Evolutionary conservation across 371 early-diverging fungal genomes (phyloP), one percentile per base, ranked within the genome.

Genomic region (Catenaria anguillulae): DNA sequence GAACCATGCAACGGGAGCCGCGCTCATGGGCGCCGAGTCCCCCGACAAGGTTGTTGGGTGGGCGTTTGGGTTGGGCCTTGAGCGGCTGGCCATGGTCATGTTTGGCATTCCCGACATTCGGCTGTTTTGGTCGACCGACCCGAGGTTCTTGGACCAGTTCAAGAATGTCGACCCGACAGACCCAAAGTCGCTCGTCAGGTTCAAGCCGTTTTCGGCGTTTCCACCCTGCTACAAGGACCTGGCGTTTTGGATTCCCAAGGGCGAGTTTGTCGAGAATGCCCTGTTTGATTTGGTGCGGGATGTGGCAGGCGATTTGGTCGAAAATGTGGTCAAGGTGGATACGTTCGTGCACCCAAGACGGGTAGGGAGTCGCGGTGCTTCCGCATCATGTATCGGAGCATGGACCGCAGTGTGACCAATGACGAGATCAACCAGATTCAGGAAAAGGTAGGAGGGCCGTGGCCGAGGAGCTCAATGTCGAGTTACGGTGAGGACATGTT

Each of bases 61-160:
- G 94, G 98, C 97, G 10, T 94, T 92, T 70, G 98, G 98, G 33
- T 76, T 96, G 66, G 98, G 98, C 2, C 75, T 97, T 17, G 98
- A 97, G 70, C 77, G 98, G n/a, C 74, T 97, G 62, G 93, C 96
- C 0, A 92, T 97, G 93, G 88, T 93, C 1, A 73, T 97, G 65
- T 94, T 91, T 73, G 85, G 83, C 63, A 89, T 97, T 43, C 93
- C 92, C 0, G 98, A 97, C 69, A 97, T 97, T 60, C 85, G 98
- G 17, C 77, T 95, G 55, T 97, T 97, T 70, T 97, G 98, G 98
- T 83, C 85, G 26, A 73, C 78, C 61, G 98, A 97, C 68, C 70
- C 73, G n/a, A 82, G 97, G 8, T 96, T 97, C 75, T 64, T 87
- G 35, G 68, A 70, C 33, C 97, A 96, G 76, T 97, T 97, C 68